Evolutionary conservation across 805 yeast genomes (phyloP).

Genomic region (Yarrowia hollandica): DNA sequence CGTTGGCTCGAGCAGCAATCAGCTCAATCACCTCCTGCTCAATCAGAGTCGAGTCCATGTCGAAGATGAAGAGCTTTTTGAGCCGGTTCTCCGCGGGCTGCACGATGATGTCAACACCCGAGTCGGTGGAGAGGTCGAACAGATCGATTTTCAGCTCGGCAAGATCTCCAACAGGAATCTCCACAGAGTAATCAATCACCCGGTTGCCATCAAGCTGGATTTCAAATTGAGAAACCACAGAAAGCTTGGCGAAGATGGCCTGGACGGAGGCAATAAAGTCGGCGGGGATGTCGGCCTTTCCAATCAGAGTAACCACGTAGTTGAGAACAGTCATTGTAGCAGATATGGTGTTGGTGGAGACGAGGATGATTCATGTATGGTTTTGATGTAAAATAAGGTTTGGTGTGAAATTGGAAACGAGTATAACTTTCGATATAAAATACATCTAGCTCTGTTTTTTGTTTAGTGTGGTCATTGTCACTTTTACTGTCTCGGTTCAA

Average conservation of each 20-base stretch:
- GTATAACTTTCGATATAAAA: too few relatives aligned
- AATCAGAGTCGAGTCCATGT: conserved; percentile 96
- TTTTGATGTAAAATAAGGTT: neutral
- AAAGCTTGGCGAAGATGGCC: neutral
- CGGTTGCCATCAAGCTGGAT: conserved; percentile 38
- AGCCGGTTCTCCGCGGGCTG: conserved; percentile 45
- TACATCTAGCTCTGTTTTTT: too few relatives aligned
- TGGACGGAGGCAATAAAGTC: neutral
- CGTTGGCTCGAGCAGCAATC: conserved; percentile 91
- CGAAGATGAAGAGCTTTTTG: conserved; percentile 74
- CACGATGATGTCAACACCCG: conserved; percentile 47
- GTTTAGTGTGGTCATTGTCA: too few relatives aligned
- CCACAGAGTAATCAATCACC: conserved; percentile 45
- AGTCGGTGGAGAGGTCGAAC: conserved; percentile 37
- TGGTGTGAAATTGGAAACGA: too few relatives aligned
- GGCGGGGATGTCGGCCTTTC: conserved; percentile 2
- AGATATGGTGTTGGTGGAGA: too few relatives aligned
- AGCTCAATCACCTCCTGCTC: conserved; percentile 95
- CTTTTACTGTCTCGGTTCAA: too few relatives aligned
- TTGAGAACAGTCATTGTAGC: neutral
- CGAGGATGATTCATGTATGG: conserved; percentile 5
- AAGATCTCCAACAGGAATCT: conserved; percentile 33
- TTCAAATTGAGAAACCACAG: conserved; percentile 21
- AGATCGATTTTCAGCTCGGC: conserved; percentile 31
- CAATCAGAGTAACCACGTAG: conserved; percentile 12